These are phyloP conservation scores for Botryobasidium botryosum DNA, from an alignment of 768 basidiomycete species.

Conservation along the genomic window DNA sequence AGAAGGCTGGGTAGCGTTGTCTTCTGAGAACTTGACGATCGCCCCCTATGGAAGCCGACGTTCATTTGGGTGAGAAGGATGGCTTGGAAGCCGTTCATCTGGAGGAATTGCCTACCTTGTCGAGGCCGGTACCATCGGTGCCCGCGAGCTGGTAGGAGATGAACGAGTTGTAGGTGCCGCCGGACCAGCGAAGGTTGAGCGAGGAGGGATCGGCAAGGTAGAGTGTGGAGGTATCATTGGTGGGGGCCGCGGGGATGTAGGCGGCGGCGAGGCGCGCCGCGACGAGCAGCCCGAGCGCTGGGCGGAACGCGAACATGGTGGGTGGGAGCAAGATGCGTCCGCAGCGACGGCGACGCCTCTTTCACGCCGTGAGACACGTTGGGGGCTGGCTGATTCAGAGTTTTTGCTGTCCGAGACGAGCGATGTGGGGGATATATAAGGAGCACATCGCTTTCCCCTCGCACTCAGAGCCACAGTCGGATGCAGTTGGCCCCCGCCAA, in stretches of 20 bases:
- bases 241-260: constrained; percentile 59
- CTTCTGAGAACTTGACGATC: constrained; percentile 69
- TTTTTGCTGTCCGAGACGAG: too few relatives aligned
- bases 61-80: constrained; percentile 4
- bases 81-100: background rate
- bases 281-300: too few relatives aligned
- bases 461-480: too few relatives aligned
- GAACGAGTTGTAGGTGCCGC: background rate
- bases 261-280: too few relatives aligned
- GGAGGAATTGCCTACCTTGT: constrained; percentile 33
- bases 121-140: constrained; percentile 31
- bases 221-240: constrained; percentile 38
- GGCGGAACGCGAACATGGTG: too few relatives aligned
- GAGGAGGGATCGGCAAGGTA: background rate
- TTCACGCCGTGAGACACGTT: too few relatives aligned
- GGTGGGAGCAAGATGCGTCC: too few relatives aligned
- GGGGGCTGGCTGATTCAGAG: too few relatives aligned
- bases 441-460: too few relatives aligned
- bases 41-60: constrained; percentile 41
- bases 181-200: constrained; percentile 5
- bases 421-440: too few relatives aligned
- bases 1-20: constrained; percentile 11
- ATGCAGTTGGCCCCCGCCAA: too few relatives aligned
- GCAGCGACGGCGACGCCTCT: too few relatives aligned
- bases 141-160: constrained; percentile 31